Evolutionary conservation across 768 basidiomycete genomes (phyloP).

Genomic region (Suillus clintonianus): DNA sequence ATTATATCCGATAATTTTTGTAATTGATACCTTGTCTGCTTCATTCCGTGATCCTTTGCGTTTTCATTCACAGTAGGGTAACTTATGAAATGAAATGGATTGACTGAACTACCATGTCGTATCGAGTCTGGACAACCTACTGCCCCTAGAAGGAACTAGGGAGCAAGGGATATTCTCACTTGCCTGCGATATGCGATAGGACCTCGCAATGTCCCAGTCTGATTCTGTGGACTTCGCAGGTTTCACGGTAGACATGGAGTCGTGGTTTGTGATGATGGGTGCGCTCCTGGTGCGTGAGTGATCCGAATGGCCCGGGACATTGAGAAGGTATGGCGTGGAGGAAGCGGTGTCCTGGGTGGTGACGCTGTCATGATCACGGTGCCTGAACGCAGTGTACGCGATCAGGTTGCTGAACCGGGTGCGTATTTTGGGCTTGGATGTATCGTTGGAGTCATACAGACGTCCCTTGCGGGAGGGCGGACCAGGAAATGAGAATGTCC

Average conservation of each 20-base stretch:
- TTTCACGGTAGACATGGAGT: too few relatives aligned
- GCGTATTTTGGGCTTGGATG: neutral
- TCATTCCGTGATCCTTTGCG: neutral
- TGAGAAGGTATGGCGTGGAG: neutral
- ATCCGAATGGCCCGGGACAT: neutral
- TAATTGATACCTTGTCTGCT: neutral
- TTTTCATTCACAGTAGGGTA: neutral
- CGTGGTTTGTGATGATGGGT: neutral
- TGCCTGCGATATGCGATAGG: neutral
- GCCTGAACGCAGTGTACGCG: neutral
- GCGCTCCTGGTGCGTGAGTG: neutral
- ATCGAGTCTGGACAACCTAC: neutral
- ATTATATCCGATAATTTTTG: neutral
- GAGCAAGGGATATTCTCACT: neutral
- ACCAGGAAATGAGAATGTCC: neutral
- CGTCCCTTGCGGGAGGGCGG: neutral
- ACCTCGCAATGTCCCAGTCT: neutral
- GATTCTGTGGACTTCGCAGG: neutral
- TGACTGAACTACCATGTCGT: neutral
- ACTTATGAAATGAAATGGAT: neutral
- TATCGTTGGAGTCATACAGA: neutral
- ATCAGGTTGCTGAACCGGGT: conserved; percentile 5
- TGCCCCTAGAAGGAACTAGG: neutral
- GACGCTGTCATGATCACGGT: conserved; percentile 7
- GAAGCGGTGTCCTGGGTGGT: conserved; percentile 5